Base-by-base conservation (phyloP, 2,329 filamentous ascomycete genomes). In the Fusarium scirpi region DNA sequence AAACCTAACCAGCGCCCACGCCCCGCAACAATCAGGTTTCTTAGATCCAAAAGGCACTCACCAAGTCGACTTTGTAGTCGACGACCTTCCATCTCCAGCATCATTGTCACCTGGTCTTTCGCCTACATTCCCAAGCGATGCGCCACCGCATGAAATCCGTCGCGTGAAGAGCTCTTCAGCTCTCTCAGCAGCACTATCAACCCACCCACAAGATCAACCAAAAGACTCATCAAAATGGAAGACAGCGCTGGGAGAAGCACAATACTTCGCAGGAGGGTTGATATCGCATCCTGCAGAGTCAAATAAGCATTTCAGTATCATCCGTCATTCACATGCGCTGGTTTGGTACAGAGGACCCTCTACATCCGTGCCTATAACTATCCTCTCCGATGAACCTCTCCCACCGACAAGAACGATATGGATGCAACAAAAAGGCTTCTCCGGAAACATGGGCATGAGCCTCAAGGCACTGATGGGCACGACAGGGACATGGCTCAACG, bases 361-460 rank as follows among this genome's bases (percentile, higher is more conserved):
- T 6, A 93, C 91, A 0, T 88, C 86, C 10, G 82, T 93, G 8
- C 83, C 87, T 6, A 82, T 93, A 41, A 90, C 90, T 3, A 84
- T 92, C 48, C 89, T 93, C 72, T 86, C 85, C 0, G 86, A 90
- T 66, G 78, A 80, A 3, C 84, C 85, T 1, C 76, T 92, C 0
- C 89, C 90, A 0, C 57, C 79, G 0, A 84, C 86, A 25, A 84
- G 91, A 9, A 88, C 87, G 0, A 76, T 92, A 16, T 93, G 89
- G 88, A 80, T 93, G 27, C 91, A 93, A 79, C 85, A 85, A 62
- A 90, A 89, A 69, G 91, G 91, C 4, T 92, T 84, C 80, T 89
- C 88, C 0, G 91, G 91, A 7, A 90, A 90, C 74, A 85, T 89
- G 51, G 91, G 91, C 20, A 91, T 93, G 87, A 84, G 85, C 9